Conservation (phyloP, 495 filamentous ascomycete genomes). For the Letharia lupina region DNA sequence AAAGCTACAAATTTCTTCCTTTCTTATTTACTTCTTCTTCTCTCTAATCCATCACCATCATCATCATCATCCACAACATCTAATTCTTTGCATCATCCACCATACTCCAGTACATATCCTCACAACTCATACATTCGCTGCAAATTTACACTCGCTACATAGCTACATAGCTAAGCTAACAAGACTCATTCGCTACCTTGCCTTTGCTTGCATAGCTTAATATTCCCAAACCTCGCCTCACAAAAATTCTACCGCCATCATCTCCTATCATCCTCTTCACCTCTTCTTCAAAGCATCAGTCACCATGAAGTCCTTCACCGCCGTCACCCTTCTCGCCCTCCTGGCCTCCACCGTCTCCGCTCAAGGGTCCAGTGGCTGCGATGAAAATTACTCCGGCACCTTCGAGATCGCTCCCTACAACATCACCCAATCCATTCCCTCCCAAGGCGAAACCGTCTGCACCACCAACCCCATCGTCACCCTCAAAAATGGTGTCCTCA, state of each 20-base stretch:
- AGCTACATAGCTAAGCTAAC: background rate
- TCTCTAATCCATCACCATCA: too few species aligned
- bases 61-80: background rate
- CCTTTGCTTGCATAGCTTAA: background rate
- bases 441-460: constrained; percentile 2
- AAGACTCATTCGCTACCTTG: background rate
- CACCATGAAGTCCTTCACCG: background rate
- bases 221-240: background rate
- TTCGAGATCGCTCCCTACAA: constrained; percentile 13
- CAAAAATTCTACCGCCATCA: background rate
- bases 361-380: constrained; percentile 7
- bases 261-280: background rate
- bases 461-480: constrained; percentile 40
- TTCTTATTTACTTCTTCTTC: background rate
- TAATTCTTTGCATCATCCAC: background rate
- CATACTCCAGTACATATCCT: background rate
- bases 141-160: background rate
- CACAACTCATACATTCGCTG: background rate
- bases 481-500: constrained; percentile 51
- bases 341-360: constrained; percentile 2
- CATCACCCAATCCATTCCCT: background rate
- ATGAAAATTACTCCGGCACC: constrained; percentile 2
- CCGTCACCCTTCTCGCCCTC: background rate
- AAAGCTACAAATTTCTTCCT: background rate
- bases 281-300: background rate